Conservation (phyloP, 1,284 basidiomycete genomes). For the Mrakiaceae sp. region DNA sequence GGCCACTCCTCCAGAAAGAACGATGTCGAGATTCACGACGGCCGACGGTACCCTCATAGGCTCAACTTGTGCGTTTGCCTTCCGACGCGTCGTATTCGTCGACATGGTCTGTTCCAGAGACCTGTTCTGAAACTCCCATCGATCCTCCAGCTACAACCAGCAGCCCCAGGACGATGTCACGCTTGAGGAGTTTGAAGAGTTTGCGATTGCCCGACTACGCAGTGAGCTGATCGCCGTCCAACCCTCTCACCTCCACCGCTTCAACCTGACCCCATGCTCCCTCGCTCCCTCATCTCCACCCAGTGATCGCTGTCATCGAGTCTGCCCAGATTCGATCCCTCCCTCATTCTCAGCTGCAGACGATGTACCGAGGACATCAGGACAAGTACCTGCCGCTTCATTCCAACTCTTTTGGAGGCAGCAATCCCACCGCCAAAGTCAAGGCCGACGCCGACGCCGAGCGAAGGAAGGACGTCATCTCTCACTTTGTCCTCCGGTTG, state of each 20-base stretch:
- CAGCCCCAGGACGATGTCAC: constrained; percentile 84
- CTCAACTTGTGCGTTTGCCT: constrained; percentile 61
- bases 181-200: constrained; percentile 90
- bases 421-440: constrained; percentile 32
- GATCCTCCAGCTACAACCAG: constrained; percentile 56
- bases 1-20: neutral
- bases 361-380: constrained; percentile 49
- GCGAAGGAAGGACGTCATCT: constrained; percentile 74
- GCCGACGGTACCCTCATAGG: constrained; percentile 47
- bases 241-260: neutral
- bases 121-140: constrained; percentile 9
- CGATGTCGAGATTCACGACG: neutral
- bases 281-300: neutral
- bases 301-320: constrained; percentile 87
- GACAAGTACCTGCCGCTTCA: constrained; percentile 61
- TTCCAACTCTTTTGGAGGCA: constrained; percentile 36
- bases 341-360: constrained; percentile 61
- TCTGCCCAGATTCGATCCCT: constrained; percentile 77
- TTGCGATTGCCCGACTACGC: constrained; percentile 76
- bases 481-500: constrained; percentile 88
- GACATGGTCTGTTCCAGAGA: neutral
- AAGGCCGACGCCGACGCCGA: constrained; percentile 48
- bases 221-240: constrained; percentile 21
- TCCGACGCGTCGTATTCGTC: neutral
- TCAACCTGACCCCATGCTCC: neutral